A percentile compares a stretch with the other conserved stretches of the same genome.
Evolutionary conservation across 1,284 basidiomycete genomes (phyloP).

Genomic region (Stygiomarasmius scandens): DNA sequence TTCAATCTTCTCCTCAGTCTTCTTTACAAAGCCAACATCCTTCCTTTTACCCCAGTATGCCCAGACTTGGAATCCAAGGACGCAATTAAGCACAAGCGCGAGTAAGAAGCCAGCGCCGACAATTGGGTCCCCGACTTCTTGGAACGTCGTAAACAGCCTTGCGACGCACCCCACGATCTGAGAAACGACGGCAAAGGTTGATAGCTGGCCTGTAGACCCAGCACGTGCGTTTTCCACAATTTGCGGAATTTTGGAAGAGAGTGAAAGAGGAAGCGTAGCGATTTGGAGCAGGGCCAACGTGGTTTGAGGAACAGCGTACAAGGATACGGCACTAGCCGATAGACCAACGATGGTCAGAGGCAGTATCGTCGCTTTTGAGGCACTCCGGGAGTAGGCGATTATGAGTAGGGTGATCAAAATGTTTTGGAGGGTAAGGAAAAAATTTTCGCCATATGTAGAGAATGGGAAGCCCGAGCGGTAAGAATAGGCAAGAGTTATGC

Average conservation of each 20-base stretch:
- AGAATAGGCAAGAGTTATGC: conserved; percentile 87
- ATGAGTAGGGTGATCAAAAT: conserved; percentile 83
- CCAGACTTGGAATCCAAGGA: conserved; percentile 82
- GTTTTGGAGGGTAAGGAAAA: conserved; percentile 87
- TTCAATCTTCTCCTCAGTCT: conserved; percentile 31
- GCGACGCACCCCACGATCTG: conserved; percentile 86
- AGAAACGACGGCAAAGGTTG: conserved; percentile 83
- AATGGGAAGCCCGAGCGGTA: conserved; percentile 86
- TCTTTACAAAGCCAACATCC: conserved; percentile 34
- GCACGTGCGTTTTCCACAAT: conserved; percentile 78
- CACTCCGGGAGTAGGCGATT: conserved; percentile 53
- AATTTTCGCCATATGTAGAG: conserved; percentile 94
- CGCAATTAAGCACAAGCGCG: conserved; percentile 77
- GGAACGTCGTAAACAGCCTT: conserved; percentile 85
- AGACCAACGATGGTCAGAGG: conserved; percentile 2
- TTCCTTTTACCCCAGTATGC: conserved; percentile 75
- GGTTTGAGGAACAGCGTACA: conserved; percentile 54
- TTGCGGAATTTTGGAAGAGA: conserved; percentile 87
- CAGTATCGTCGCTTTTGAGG: conserved; percentile 9
- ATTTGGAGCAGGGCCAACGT: conserved; percentile 71
- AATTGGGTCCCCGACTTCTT: conserved; percentile 81
- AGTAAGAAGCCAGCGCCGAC: conserved; percentile 81
- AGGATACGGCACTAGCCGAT: conserved; percentile 32
- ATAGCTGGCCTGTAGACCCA: conserved; percentile 86
- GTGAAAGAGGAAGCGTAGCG: conserved; percentile 80